Percentiles rank a stretch among this genome's conserved stretches.
Evolutionary conservation across 2,329 filamentous ascomycete genomes (phyloP).

Genomic region (Verticillium isaacii): DNA sequence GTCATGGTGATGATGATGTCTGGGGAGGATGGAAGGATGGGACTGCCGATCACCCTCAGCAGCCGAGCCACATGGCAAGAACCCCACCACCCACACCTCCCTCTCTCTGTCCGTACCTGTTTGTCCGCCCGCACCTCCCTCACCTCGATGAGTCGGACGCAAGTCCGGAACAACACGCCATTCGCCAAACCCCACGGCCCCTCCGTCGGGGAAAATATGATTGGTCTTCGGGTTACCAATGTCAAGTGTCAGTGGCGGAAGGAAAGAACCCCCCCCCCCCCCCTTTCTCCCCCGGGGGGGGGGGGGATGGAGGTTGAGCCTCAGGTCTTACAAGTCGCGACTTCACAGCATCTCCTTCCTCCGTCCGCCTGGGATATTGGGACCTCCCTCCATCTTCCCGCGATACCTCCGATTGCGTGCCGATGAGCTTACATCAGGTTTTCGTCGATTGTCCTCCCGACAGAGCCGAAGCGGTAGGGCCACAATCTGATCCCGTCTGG

Average conservation of each 20-base stretch:
- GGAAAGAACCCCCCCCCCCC: too few species aligned
- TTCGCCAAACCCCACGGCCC: not conserved
- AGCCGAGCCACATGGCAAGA: too few species aligned
- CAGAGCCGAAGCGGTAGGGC: not conserved
- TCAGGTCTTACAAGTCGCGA: not conserved
- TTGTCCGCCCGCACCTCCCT: not conserved
- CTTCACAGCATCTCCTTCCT: not conserved
- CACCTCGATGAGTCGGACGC: not conserved
- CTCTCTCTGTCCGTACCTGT: too few species aligned
- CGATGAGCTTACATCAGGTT: not conserved
- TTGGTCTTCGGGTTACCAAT: not conserved
- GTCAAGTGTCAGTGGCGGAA: not conserved
- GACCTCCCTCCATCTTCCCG: not conserved
- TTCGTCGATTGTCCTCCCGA: not conserved
- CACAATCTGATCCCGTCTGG: not conserved
- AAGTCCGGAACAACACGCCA: not conserved
- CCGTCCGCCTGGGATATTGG: not conserved
- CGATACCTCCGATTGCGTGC: not conserved
- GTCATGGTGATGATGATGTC: too few species aligned
- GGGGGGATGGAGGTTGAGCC: not conserved
- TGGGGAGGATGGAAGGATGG: too few species aligned
- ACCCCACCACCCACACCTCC: too few species aligned
- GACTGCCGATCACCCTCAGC: too few species aligned
- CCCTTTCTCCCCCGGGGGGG: too few species aligned
- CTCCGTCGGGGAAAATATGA: not conserved